Conservation (phyloP, 192 early-diverging fungal genomes). For the Podochytrium sp. region DNA sequence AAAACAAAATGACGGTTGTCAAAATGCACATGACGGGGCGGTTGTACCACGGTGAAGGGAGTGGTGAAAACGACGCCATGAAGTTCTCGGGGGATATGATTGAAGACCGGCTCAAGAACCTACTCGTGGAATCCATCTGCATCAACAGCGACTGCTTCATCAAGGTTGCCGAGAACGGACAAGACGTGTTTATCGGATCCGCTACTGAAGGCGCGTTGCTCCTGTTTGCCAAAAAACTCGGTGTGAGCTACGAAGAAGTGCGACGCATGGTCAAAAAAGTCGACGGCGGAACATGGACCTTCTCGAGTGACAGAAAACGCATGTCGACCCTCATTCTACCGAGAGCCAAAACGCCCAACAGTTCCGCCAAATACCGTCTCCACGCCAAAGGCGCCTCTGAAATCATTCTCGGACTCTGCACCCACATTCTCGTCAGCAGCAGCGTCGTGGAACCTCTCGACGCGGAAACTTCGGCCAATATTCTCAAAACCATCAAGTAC, state of each 20-base stretch:
- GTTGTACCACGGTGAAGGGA: conserved; percentile 57
- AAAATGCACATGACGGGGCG: conserved; percentile 48
- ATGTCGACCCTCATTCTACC: conserved; percentile 58
- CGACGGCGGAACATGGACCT: conserved; percentile 60
- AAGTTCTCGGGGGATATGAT: conserved; percentile 48
- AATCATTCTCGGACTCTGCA: conserved; percentile 58
- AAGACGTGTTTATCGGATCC: conserved; percentile 56
- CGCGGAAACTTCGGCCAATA: conserved; percentile 25
- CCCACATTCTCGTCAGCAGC: conserved; percentile 47
- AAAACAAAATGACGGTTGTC: conserved; percentile 68
- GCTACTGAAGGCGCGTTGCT: conserved; percentile 66
- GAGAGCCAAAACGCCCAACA: conserved; percentile 5
- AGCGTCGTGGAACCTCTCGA: conserved; percentile 20
- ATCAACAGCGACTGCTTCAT: conserved; percentile 64
- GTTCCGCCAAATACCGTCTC: conserved; percentile 41
- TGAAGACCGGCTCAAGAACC: conserved; percentile 25
- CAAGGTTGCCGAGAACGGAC: conserved; percentile 47
- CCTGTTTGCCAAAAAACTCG: conserved; percentile 49
- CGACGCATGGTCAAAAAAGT: conserved; percentile 42
- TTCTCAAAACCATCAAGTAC: conserved; percentile 52
- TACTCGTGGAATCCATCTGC: conserved; percentile 51
- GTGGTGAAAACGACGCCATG: conserved; percentile 47
- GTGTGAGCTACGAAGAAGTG: conserved; percentile 49
- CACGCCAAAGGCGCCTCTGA: conserved; percentile 65
- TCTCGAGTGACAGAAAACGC: conserved; percentile 59